These are phyloP conservation scores for Lipomyces anomalus DNA, from an alignment of 805 yeast genomes.

Conservation along the genomic window DNA sequence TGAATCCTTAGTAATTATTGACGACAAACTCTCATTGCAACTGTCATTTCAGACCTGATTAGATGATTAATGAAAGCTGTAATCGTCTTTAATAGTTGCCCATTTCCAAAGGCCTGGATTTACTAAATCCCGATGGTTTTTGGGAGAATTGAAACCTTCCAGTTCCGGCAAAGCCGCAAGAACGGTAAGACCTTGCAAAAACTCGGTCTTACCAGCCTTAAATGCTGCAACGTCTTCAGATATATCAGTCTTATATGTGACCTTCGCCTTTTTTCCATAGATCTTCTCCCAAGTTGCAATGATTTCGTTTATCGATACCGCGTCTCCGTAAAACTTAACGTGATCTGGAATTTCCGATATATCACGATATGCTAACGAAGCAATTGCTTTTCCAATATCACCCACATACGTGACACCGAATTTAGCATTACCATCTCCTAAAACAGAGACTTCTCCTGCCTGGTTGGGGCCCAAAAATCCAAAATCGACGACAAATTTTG, in stretches of 20 bases:
- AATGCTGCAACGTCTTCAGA: conserved; percentile 1
- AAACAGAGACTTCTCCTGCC: conserved; percentile 11
- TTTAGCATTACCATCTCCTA: conserved; percentile 19
- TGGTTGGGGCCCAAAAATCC: conserved; percentile 14
- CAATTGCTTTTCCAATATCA: conserved; percentile 29
- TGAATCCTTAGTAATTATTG: too few relatives aligned
- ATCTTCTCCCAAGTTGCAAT: conserved; percentile 22
- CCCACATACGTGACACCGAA: conserved; percentile 22
- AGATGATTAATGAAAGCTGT: too few relatives aligned
- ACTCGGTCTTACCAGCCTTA: not conserved
- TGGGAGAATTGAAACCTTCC: conserved; percentile 1
- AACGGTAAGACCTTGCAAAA: not conserved
- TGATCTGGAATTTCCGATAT: conserved; percentile 25
- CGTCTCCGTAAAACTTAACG: conserved; percentile 20
- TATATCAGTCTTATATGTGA: conserved; percentile 4
- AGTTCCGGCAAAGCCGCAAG: not conserved
- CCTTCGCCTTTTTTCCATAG: conserved; percentile 22
- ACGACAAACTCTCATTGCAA: too few relatives aligned
- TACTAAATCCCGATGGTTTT: conserved; percentile 24
- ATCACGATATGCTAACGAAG: conserved; percentile 23
- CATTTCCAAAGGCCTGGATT: conserved; percentile 29
- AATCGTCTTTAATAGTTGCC: conserved; percentile 15
- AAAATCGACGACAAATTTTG: conserved; percentile 10
- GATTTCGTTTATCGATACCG: conserved; percentile 15
- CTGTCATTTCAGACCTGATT: too few relatives aligned